Evolutionary conservation across 768 basidiomycete genomes (phyloP), one percentile per base, ranked within the genome.

Genomic region (Suillus placidus): DNA sequence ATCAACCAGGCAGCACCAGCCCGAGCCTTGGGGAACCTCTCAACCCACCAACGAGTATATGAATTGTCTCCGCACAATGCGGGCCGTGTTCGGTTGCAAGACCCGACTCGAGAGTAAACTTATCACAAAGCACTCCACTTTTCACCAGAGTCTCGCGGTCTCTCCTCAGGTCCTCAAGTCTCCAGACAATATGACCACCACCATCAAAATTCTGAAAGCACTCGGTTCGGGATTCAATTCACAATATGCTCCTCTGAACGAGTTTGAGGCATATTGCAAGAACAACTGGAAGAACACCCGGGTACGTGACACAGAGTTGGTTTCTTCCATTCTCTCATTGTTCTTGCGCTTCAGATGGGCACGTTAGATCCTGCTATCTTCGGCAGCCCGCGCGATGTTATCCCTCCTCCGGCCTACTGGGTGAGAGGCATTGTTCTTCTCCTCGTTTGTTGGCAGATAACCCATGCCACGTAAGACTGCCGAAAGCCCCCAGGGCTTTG

Each of bases 21-120:
- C 63, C 20, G 63, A 64, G 20, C 63, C 56, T 3, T 64, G 63
- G 63, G 63, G 63, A 34, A 58, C 38, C 6, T 64, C 64, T 42
- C 57, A 64, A n/a, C 64, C 64, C 12, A 43, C 51, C n/a, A 64
- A 64, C 30, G 42, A 34, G 38, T 64, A 64, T 40, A n/a, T n/a
- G n/a, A n/a, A n/a, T n/a, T n/a, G n/a, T n/a, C n/a, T n/a, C n/a
- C 13, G 13, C 9, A 1, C 13, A 12, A 14, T n/a, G 40, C 57
- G 30, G 26, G 14, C 38, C n/a, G n/a, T n/a, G n/a, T n/a, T n/a
- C 9, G 64, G 64, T 10, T 43, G 23, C 32, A n/a, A 64, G 52
- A 64, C 57, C 12, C 57, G 64, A 8, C 64, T 64, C 14, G 32
- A 60, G 34, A 47, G 42, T 32, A 3, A 14, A 35, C 40, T 47